These are phyloP conservation scores for Stereocaulon alpinum DNA, from an alignment of 495 filamentous ascomycete genomes.

Conservation along the genomic window DNA sequence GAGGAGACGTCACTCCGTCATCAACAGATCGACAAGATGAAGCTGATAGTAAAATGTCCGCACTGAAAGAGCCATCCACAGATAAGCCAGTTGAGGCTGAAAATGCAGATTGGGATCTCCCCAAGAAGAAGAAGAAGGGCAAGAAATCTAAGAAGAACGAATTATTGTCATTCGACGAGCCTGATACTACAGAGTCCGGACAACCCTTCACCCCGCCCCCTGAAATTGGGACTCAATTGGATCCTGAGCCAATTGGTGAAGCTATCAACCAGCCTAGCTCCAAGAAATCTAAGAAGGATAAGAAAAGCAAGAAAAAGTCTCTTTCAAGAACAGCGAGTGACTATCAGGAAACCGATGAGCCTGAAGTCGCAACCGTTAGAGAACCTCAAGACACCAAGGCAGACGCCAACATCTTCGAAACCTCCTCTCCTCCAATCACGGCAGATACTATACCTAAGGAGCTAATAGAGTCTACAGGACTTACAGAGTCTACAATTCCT, in stretches of 20 bases:
- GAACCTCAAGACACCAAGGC: slow-evolving; percentile 2
- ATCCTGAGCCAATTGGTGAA: neutral
- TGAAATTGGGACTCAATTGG: neutral
- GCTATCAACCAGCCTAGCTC: neutral
- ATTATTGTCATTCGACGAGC: slow-evolving; percentile 23
- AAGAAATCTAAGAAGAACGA: slow-evolving; percentile 37
- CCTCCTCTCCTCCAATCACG: neutral
- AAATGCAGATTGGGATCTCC: slow-evolving; percentile 1
- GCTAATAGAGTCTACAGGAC: neutral
- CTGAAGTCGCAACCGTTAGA: slow-evolving; percentile 4
- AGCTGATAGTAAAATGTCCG: neutral
- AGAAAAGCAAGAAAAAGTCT: slow-evolving; percentile 32
- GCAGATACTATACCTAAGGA: neutral
- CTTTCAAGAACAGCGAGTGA: slow-evolving; percentile 19
- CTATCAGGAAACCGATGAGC: slow-evolving; percentile 20
- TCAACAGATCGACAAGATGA: neutral
- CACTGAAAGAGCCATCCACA: neutral
- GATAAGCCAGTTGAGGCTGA: neutral
- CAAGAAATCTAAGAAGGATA: slow-evolving; percentile 29
- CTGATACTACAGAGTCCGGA: neutral
- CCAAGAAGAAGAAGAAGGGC: slow-evolving; percentile 27
- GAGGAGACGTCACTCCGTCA: neutral
- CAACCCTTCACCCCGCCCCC: neutral
- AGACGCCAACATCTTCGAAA: neutral
- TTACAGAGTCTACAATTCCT: neutral